phyloP scores from a whole-genome alignment of 768 basidiomycete species.

The Rhizopogon vinicolor region DNA sequence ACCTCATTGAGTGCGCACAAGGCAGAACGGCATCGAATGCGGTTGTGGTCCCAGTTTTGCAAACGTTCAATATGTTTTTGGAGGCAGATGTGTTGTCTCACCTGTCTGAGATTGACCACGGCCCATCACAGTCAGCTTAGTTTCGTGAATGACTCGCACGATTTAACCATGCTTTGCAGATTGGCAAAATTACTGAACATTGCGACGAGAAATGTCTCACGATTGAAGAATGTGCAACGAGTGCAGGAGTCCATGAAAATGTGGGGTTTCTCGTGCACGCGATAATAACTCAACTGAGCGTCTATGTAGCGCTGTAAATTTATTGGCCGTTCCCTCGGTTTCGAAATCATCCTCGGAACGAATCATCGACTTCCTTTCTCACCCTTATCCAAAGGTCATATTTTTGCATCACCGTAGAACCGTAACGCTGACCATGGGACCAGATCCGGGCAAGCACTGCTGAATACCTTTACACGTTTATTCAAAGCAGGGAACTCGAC shows the following conservation, averaged over 20 bases:
- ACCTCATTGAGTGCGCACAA: slow-evolving; percentile 53
- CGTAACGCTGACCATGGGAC: slow-evolving; percentile 4
- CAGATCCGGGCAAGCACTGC: slow-evolving; percentile 80
- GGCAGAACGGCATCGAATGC: slow-evolving; percentile 57
- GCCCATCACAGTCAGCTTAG: slow-evolving; percentile 46
- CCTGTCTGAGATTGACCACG: slow-evolving; percentile 41
- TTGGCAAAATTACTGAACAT: slow-evolving; percentile 50
- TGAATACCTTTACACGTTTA: slow-evolving; percentile 74
- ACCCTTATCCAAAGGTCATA: slow-evolving; percentile 76
- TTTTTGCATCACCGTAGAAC: slow-evolving; percentile 7
- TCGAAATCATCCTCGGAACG: slow-evolving; percentile 35
- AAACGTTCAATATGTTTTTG: slow-evolving; percentile 69
- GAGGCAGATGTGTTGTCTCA: slow-evolving; percentile 58
- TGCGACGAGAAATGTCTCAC: slow-evolving; percentile 55
- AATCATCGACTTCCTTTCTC: slow-evolving; percentile 62
- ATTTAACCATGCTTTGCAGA: slow-evolving; percentile 29
- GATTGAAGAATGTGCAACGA: slow-evolving; percentile 79
- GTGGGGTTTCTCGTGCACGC: slow-evolving; percentile 39
- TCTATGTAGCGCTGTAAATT: slow-evolving; percentile 53
- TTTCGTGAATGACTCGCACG: slow-evolving; percentile 9
- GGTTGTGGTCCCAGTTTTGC: slow-evolving; percentile 78
- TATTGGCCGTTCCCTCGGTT: slow-evolving; percentile 50
- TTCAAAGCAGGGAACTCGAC: slow-evolving; percentile 67
- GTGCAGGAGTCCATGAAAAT: slow-evolving; percentile 81
- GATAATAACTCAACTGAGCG: slow-evolving; percentile 9